Conservation (phyloP, 1,284 basidiomycete genomes). For the Porodaedalea pini region DNA sequence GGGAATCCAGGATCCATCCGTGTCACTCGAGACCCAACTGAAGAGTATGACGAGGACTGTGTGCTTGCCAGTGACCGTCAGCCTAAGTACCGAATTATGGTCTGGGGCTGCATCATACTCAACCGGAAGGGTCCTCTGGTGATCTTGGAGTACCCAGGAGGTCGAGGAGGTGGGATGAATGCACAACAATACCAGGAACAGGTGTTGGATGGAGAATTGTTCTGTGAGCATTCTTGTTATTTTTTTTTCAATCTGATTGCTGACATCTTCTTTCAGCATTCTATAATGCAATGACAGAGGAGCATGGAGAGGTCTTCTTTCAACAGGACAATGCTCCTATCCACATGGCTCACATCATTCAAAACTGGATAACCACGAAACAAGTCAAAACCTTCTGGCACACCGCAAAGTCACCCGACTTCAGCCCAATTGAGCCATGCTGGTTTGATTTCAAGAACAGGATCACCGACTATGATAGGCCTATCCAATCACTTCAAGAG, state of each 20-base stretch:
- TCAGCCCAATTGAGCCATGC: neutral
- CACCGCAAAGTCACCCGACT: neutral
- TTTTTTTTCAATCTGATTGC: too few relatives aligned
- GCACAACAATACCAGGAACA: constrained; percentile 21
- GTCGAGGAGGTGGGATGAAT: constrained; percentile 23
- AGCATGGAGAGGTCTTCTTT: neutral
- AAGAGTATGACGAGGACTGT: constrained; percentile 18
- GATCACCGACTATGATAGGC: too few relatives aligned
- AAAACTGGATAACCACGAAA: neutral
- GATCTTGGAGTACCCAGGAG: constrained; percentile 22
- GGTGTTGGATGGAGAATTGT: constrained; percentile 20
- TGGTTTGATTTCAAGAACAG: neutral
- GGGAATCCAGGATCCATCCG: neutral
- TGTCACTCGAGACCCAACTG: neutral
- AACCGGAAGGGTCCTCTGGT: constrained; percentile 22
- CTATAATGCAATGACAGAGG: neutral
- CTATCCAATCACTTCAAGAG: too few relatives aligned
- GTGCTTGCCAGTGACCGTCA: constrained; percentile 20
- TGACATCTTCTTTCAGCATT: too few relatives aligned
- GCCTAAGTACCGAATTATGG: constrained; percentile 20
- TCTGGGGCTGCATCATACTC: constrained; percentile 22
- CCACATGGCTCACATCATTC: constrained; percentile 8
- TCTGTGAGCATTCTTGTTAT: too few relatives aligned
- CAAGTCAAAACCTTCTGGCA: neutral
- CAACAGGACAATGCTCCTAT: constrained; percentile 20